Evolutionary conservation across 2,329 filamentous ascomycete species (phyloP), one percentile per base, ranked within the genome.

Genomic region (Aspergillus ibericus): DNA sequence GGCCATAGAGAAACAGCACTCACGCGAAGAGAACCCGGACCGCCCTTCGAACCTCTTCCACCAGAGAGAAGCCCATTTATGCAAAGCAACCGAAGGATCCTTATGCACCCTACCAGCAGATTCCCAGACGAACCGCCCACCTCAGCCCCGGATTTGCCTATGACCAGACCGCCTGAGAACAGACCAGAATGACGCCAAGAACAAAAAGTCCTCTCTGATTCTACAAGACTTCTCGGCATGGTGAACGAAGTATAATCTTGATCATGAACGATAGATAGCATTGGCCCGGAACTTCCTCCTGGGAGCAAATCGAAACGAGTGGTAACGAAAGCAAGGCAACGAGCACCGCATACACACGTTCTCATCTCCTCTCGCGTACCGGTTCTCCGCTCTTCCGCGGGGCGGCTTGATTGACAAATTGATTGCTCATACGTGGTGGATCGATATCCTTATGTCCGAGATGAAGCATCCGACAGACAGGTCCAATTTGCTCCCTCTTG

Each of bases 231-330:
- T 60, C 52, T 47, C 54, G 36, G 58, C 55, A 65, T 46, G 61
- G 65, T 62, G 60, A 66, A 69, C 60, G 66, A 70, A 62, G 56
- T 55, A 63, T 60, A 57, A 61, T 57, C 62, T 63, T 61, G 48
- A 59, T 66, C 61, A 69, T 63, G 65, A 71, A 65, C 65, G 66
- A 71, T 71, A 72, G 69, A 71, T 64, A 68, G 67, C 65, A 63
- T 71, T 67, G 50, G 63, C 66, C 63, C 64, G 53, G 63, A 64
- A 59, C 56, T 16, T 48, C 57, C 59, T 61, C 59, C 58, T 62
- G 52, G 40, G 44, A 52, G 40, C 42, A 47, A 53, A 50, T 51
- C 46, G 58, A 58, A 57, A 65, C 36, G 60, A 64, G 60, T 65
- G 53, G 61, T 55, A 47, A 59, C 44, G 52, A 53, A 59, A 57